Conservation (phyloP, 768 basidiomycete genomes). For the Infundibulicybe gibba region DNA sequence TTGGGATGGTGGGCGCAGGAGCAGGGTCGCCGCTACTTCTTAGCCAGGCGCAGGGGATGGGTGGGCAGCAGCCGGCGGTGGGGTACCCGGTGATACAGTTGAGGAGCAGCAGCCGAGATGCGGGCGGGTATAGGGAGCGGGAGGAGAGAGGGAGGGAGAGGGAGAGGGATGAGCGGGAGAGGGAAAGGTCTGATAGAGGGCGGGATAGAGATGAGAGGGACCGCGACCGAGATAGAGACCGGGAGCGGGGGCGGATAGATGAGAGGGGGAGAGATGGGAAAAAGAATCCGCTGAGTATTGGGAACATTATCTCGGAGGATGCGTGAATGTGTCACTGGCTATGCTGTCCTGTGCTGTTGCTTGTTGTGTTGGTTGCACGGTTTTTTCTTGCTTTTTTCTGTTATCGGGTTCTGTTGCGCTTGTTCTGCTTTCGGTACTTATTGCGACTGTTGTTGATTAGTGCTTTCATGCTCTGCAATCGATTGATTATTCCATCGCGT, state of each 20-base stretch:
- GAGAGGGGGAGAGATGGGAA: constrained; percentile 30
- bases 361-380: too few relatives aligned
- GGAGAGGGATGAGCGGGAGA: constrained; percentile 8
- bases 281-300: constrained; percentile 68
- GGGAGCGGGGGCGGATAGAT: constrained; percentile 13
- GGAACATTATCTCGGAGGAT: constrained; percentile 65
- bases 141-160: constrained; percentile 14
- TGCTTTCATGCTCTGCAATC: too few relatives aligned
- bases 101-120: constrained; percentile 9
- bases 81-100: neutral
- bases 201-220: constrained; percentile 6
- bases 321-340: constrained; percentile 2
- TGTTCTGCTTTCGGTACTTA: too few relatives aligned
- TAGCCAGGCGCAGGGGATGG: constrained; percentile 25
- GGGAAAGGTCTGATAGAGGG: constrained; percentile 4
- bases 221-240: constrained; percentile 6
- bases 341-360: too few relatives aligned
- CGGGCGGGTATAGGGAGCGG: constrained; percentile 15
- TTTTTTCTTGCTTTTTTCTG: too few relatives aligned
- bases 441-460: too few relatives aligned
- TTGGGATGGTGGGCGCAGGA: constrained; percentile 7
- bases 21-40: neutral
- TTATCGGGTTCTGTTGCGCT: too few relatives aligned
- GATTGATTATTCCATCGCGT: too few relatives aligned
- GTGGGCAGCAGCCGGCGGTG: constrained; percentile 15